Conservation (phyloP, 176 grass and related monocot genomes). For the Lolium rigidum region DNA sequence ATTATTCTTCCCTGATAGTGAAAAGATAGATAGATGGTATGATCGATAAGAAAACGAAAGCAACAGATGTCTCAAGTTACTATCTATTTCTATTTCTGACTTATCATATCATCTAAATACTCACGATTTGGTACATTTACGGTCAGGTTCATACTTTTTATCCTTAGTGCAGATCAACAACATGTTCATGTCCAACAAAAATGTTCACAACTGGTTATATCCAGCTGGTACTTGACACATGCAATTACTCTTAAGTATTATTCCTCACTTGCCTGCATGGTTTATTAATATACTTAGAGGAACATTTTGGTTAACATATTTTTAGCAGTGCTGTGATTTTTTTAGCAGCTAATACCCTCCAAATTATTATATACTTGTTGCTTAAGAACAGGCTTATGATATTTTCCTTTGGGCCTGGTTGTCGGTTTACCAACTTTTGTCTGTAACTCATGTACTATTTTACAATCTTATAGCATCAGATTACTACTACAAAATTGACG, state of each 20-base stretch:
- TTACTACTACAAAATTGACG: conserved; percentile 18
- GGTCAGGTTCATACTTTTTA: conserved; percentile 26
- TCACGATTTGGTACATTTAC: neutral
- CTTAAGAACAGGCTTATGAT: neutral
- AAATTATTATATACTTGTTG: neutral
- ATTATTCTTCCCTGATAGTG: neutral
- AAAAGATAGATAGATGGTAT: neutral
- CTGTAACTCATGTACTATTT: neutral
- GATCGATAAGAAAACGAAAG: neutral
- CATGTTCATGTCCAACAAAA: conserved; percentile 28
- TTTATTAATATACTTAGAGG: conserved; percentile 20
- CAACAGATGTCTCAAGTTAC: conserved; percentile 15
- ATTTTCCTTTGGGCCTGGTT: neutral
- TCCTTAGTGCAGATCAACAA: neutral
- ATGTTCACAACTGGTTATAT: neutral
- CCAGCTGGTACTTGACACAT: conserved; percentile 10
- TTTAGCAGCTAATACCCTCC: conserved; percentile 20
- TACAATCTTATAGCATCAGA: neutral
- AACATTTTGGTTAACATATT: neutral
- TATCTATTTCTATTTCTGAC: neutral
- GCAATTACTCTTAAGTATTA: conserved; percentile 2
- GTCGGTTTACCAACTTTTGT: neutral
- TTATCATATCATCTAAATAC: neutral
- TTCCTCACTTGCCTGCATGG: conserved; percentile 1
- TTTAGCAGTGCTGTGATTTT: neutral